Conservation (phyloP, 2,329 filamentous ascomycete genomes). For the Penicillium griseofulvum region DNA sequence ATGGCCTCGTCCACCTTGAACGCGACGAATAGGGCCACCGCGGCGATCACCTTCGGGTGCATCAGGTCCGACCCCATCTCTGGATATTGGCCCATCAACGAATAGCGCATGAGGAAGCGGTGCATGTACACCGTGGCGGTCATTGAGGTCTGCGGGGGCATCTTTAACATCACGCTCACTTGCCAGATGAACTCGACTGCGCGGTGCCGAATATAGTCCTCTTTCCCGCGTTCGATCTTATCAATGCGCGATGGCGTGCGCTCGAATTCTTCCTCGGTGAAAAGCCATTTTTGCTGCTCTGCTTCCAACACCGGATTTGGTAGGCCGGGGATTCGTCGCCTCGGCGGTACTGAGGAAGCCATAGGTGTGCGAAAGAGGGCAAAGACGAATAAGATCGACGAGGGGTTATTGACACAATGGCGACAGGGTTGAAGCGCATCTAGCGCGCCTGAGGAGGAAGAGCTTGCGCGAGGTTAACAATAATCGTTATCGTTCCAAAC, state of each 20-base stretch:
- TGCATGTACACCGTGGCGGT: constrained; percentile 95
- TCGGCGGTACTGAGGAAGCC: constrained; percentile 22
- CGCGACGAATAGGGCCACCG: constrained; percentile 85
- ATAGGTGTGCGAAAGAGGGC: constrained; percentile 11
- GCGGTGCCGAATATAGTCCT: constrained; percentile 78
- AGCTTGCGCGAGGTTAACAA: neutral
- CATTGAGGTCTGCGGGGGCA: constrained; percentile 63
- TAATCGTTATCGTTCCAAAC: constrained; percentile 2
- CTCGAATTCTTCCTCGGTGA: constrained; percentile 76
- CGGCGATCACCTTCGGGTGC: constrained; percentile 91
- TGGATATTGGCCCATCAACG: constrained; percentile 70
- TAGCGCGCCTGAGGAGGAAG: constrained; percentile 13
- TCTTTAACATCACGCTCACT: constrained; percentile 60
- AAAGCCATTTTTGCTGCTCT: constrained; percentile 77
- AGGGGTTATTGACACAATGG: neutral
- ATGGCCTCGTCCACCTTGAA: constrained; percentile 98
- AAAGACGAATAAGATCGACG: neutral
- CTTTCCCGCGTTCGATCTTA: constrained; percentile 72
- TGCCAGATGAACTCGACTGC: constrained; percentile 96
- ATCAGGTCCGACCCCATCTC: constrained; percentile 59
- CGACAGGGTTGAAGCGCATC: constrained; percentile 14
- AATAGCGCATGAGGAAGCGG: constrained; percentile 84
- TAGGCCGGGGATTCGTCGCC: constrained; percentile 35
- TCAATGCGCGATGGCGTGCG: constrained; percentile 82
- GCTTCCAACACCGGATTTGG: constrained; percentile 52